These are phyloP conservation scores for Pseudogymnoascus verrucosus DNA, from an alignment of 2,329 filamentous ascomycete species.

Conservation along the genomic window DNA sequence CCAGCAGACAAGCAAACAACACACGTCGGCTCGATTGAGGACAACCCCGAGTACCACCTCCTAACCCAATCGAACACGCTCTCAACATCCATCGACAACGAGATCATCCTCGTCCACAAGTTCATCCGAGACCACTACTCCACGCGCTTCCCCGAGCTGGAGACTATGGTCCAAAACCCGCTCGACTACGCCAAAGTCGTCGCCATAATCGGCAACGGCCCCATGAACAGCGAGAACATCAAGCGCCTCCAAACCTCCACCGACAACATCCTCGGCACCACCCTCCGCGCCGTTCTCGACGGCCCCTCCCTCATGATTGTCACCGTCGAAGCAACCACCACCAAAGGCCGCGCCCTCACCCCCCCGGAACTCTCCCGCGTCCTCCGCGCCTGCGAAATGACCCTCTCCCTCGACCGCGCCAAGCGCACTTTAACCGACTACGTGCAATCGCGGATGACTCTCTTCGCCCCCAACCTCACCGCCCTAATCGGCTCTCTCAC, in stretches of 20 bases:
- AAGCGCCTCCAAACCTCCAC: conserved; percentile 68
- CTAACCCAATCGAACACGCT: conserved; percentile 82
- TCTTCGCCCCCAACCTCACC: conserved; percentile 92
- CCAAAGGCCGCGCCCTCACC: conserved; percentile 69
- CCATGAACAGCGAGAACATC: conserved; percentile 73
- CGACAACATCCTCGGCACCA: conserved; percentile 68
- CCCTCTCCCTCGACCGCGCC: conserved; percentile 76
- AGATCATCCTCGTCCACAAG: conserved; percentile 90
- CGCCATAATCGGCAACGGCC: conserved; percentile 84
- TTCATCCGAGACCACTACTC: conserved; percentile 96
- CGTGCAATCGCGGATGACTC: conserved; percentile 92
- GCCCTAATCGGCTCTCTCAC: conserved; percentile 85
- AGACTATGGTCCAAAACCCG: conserved; percentile 81
- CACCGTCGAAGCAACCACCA: conserved; percentile 86
- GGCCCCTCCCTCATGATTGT: conserved; percentile 92
- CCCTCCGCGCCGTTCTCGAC: conserved; percentile 74
- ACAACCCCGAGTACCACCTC: conserved; percentile 85
- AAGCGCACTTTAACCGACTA: conserved; percentile 86
- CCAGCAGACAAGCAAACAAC: conserved; percentile 55
- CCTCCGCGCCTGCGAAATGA: conserved; percentile 74
- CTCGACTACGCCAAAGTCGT: conserved; percentile 95
- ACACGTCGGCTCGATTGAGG: conserved; percentile 75
- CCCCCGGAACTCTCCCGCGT: conserved; percentile 68
- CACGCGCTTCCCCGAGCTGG: conserved; percentile 83
- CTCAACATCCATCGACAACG: conserved; percentile 86